Percentiles rank a stretch among this genome's conserved stretches.
These are phyloP conservation scores for Mariannaea elegans DNA, from an alignment of 2,329 filamentous ascomycete species.

Conservation along the genomic window DNA sequence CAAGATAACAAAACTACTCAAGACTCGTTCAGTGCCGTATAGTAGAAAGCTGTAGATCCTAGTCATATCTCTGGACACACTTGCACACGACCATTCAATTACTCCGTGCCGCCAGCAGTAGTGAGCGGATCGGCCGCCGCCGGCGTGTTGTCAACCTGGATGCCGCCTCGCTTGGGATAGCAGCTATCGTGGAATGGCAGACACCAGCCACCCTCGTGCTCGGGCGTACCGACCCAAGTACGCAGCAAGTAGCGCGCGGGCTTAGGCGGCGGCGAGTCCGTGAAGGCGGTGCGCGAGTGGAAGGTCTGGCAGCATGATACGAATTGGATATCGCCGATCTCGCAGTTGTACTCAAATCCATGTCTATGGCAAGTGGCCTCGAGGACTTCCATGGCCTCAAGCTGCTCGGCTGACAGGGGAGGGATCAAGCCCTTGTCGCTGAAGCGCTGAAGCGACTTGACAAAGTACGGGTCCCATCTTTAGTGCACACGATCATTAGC, in stretches of 20 bases:
- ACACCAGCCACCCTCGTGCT: slow-evolving; percentile 83
- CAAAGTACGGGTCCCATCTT: slow-evolving; percentile 74
- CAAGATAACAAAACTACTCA: neutral
- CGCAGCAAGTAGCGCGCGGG: slow-evolving; percentile 83
- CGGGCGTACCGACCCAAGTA: slow-evolving; percentile 81
- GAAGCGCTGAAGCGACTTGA: slow-evolving; percentile 47
- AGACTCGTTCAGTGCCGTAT: neutral
- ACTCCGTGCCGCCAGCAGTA: neutral
- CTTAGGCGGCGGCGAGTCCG: slow-evolving; percentile 65
- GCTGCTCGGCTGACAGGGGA: slow-evolving; percentile 52
- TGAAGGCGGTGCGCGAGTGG: slow-evolving; percentile 83
- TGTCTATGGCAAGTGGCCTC: slow-evolving; percentile 78
- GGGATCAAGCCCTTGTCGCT: slow-evolving; percentile 26
- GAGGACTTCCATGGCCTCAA: slow-evolving; percentile 65
- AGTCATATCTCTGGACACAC: neutral
- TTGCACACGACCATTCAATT: neutral
- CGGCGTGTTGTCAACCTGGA: slow-evolving; percentile 67
- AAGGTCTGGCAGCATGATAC: slow-evolving; percentile 80
- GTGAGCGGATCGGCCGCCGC: neutral
- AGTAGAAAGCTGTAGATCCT: neutral
- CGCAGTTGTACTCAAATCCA: slow-evolving; percentile 83
- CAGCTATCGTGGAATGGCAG: slow-evolving; percentile 80
- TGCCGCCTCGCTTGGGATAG: slow-evolving; percentile 85
- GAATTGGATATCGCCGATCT: slow-evolving; percentile 88
- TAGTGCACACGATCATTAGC: slow-evolving; percentile 58